A percentile compares a stretch with the other conserved stretches of the same genome.
phyloP scores from a whole-genome alignment of 1,284 basidiomycete species.

The Pseudozyma sp. region DNA sequence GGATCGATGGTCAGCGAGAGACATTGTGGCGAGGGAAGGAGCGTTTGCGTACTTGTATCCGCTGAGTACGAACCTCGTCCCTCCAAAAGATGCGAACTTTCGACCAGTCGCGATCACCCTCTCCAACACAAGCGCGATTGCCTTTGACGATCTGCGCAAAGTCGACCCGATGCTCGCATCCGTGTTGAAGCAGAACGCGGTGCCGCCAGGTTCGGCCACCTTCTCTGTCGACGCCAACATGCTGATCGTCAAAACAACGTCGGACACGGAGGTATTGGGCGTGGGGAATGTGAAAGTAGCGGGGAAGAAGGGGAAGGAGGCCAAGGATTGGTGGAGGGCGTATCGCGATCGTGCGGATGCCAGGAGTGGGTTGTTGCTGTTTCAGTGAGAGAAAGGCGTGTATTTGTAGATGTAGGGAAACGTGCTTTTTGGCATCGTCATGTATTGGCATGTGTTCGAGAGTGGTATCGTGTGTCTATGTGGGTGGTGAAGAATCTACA shows the following conservation, averaged over 20 bases:
- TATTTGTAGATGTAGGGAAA: neutral
- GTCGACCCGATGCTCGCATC: slow-evolving; percentile 4
- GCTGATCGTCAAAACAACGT: slow-evolving; percentile 18
- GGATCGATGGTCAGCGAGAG: slow-evolving; percentile 42
- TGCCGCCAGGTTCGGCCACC: slow-evolving; percentile 16
- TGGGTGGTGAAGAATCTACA: neutral
- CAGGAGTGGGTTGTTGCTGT: slow-evolving; percentile 9
- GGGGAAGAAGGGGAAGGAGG: slow-evolving; percentile 39
- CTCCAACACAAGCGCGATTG: slow-evolving; percentile 1
- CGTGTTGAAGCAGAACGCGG: neutral
- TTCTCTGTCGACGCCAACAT: slow-evolving; percentile 17
- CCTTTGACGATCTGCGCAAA: neutral
- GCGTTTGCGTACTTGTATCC: slow-evolving; percentile 56
- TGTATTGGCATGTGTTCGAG: too few species aligned
- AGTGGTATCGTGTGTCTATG: neutral
- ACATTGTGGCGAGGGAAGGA: slow-evolving; percentile 51
- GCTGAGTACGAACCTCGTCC: slow-evolving; percentile 34
- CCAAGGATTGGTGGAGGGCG: slow-evolving; percentile 49
- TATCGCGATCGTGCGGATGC: slow-evolving; percentile 50
- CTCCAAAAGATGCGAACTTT: neutral
- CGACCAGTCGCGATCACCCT: slow-evolving; percentile 6
- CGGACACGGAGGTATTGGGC: slow-evolving; percentile 5
- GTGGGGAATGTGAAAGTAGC: slow-evolving; percentile 34
- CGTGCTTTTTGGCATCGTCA: too few species aligned
- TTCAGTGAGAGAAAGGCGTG: neutral